phyloP scores from a whole-genome alignment of 2,329 filamentous ascomycete genomes.

The Aspergillus brasiliensis region DNA sequence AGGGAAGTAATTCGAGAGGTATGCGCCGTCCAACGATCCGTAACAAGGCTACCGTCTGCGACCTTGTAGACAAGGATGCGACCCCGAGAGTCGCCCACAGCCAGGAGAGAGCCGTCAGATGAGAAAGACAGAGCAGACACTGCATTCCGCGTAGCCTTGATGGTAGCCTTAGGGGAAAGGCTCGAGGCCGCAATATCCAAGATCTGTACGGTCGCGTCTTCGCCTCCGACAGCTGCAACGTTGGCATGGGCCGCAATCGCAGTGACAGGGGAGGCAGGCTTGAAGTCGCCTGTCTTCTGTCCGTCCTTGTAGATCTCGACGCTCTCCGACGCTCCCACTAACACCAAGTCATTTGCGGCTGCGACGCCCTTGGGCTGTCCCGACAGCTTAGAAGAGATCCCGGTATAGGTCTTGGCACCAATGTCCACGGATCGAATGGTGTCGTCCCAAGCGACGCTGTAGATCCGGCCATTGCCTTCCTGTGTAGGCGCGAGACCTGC shows the following conservation, averaged over 20 bases:
- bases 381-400: constrained; percentile 65
- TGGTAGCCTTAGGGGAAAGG: constrained; percentile 56
- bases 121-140: constrained; percentile 86
- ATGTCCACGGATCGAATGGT: constrained; percentile 78
- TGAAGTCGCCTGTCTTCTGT: constrained; percentile 60
- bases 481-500: constrained; percentile 67
- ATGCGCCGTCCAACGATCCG: constrained; percentile 76
- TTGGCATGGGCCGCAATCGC: constrained; percentile 70
- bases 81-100: constrained; percentile 78
- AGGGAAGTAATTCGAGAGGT: constrained; percentile 68
- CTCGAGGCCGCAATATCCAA: constrained; percentile 65
- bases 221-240: constrained; percentile 73
- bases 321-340: constrained; percentile 62
- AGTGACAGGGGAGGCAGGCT: constrained; percentile 66
- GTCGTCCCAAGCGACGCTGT: constrained; percentile 93
- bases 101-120: constrained; percentile 72
- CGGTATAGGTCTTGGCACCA: constrained; percentile 73
- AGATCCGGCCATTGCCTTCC: constrained; percentile 61
- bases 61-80: constrained; percentile 83
- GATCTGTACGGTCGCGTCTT: constrained; percentile 73
- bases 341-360: constrained; percentile 54
- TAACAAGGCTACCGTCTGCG: constrained; percentile 69
- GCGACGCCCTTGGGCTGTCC: constrained; percentile 79
- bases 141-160: constrained; percentile 69
- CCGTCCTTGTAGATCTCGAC: constrained; percentile 63